Base-by-base conservation (phyloP, 345 rosid species). In the Raphanus raphanistrum region DNA sequence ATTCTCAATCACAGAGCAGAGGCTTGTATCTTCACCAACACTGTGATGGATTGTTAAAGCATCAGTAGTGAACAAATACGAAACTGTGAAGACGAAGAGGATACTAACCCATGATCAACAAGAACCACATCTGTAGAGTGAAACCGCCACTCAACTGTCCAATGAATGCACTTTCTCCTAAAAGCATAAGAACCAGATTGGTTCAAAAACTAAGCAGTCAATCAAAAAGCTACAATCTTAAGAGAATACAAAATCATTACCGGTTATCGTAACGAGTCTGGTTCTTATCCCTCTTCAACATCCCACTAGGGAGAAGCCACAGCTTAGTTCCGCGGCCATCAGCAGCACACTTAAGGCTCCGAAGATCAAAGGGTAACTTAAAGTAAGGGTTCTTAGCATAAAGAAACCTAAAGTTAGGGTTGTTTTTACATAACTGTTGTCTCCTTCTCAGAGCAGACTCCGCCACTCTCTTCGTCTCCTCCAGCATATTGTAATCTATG, bases 101-200 rank as follows among this genome's bases (percentile, higher is more conserved):
- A 11, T 1, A 36, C 88, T 87, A 71, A 92, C 97, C 89, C 85
- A 65, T 91, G 91, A 77, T 95, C 92, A 52, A 83, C 33, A 64
- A 88, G 61, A 76, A 85, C 84, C 66, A 88, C 88, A 87, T 85
- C 87, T 13, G 90, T 74, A 25, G 91, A 85, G 81, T 88, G 92
- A 80, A 95, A 95, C 68, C 86, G 89, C 99, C 98, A 95, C 79
- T 89, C 97, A 45, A 95, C 80, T 9, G 99, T 95, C 98, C 99
- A 95, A 2, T 84, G 75, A 74, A 92, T 95, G 36, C 72, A 77
- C 62, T 86, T 89, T 61, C 31, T 87, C 89, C 97, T 92, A 81
- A 66, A 68, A 15, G 31, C 31, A 28, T 2, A 82, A 76, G 79
- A 27, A 1, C 73, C 16, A 48, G 54, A 48, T 5, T n/a, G 17